phyloP scores from a whole-genome alignment of 306 rosid genomes.

The Astragalus membranaceus region DNA sequence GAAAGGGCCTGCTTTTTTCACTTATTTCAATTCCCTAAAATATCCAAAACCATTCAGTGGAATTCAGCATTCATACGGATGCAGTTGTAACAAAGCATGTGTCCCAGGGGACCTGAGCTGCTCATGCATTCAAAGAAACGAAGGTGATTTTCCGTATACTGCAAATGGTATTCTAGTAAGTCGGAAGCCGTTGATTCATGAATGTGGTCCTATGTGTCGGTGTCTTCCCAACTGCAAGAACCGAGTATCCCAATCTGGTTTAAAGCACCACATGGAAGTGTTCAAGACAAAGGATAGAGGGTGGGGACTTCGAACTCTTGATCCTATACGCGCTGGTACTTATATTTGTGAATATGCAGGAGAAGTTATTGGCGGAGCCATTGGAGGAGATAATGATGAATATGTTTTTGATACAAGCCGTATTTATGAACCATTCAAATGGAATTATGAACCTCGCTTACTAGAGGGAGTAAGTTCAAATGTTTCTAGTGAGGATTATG shows the following conservation, averaged over 20 bases:
- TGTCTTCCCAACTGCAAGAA: conserved; percentile 58
- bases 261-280: conserved; percentile 50
- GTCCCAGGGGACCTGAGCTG: conserved; percentile 50
- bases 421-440: conserved; percentile 38
- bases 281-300: conserved; percentile 56
- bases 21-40: conserved; percentile 41
- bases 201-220: conserved; percentile 55
- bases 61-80: conserved; percentile 32
- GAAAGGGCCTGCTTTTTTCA: conserved; percentile 44
- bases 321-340: conserved; percentile 61
- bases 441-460: conserved; percentile 50
- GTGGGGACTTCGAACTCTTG: conserved; percentile 66
- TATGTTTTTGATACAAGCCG: conserved; percentile 52
- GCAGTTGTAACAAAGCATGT: conserved; percentile 44
- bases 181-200: conserved; percentile 47
- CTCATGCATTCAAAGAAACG: conserved; percentile 53
- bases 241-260: conserved; percentile 48
- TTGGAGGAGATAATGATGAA: conserved; percentile 33
- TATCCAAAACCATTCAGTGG: conserved; percentile 31
- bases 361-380: conserved; percentile 39
- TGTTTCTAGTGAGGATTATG: conserved; percentile 32
- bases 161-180: conserved; percentile 42
- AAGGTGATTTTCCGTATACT: conserved; percentile 55
- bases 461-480: conserved; percentile 36
- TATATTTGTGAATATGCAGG: conserved; percentile 68